Base-by-base conservation (phyloP, 805 yeast species). In the Citeromyces matritensis region DNA sequence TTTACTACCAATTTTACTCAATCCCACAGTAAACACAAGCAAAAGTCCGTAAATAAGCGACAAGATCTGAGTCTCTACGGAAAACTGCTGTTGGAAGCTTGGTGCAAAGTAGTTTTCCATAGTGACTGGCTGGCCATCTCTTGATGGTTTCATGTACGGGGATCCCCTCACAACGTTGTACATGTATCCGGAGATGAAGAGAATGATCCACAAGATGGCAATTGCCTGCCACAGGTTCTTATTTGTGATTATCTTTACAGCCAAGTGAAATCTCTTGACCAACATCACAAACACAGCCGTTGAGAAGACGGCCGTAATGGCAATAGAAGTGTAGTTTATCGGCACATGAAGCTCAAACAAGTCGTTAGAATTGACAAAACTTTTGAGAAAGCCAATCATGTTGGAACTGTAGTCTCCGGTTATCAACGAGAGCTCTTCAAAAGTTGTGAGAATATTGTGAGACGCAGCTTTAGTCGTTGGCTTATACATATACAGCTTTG, bases 111-210 rank as follows among this genome's bases (percentile, higher is more conserved):
- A 66, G 21, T 17, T 17, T 7, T 17, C 21, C 21, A 17, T 17
- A 5, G 21, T 17, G 6, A 48, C 48, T 3, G 45, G 48, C 2
- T 37, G 33, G 7, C 68, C 69, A 29, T 62, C 49, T 6, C 40
- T 44, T 15, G 48, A 53, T 23, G 58, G 62, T 40, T 65, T 64
- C 27, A 76, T 60, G 47, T 76, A 81, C 21, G 65, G 85, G 5
- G 76, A 64, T 25, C 68, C 67, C 52, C 96, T 72, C 39, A 91
- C 91, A 41, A 70, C 68, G 51, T 84, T 86, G 66, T 73, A 91
- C 98, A 91, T 91, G 56, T 85, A 80, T 11, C 98, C 98, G 6
- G 88, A 63, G 30, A 69, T 73, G 61, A 86, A 81, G 42, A 85
- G 56, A 37, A 86, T 58, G 24, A 82, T 65, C 12, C 68, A 42